Conservation (phyloP, 306 rosid species). For the Cotoneaster glaucophyllus region DNA sequence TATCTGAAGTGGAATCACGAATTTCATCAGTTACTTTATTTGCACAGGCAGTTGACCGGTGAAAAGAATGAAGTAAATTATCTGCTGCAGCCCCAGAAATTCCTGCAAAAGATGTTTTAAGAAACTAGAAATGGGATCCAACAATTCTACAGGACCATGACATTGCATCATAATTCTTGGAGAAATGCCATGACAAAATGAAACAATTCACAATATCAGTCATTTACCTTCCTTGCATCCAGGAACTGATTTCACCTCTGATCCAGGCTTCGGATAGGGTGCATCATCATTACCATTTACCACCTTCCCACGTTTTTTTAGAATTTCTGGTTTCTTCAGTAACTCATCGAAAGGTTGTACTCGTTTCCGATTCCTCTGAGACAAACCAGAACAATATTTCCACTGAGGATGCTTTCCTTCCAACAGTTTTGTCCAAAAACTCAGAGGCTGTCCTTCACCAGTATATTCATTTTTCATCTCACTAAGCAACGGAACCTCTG, state of each 20-base stretch:
- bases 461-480: conserved; percentile 33
- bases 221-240: conserved; percentile 54
- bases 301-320: conserved; percentile 59
- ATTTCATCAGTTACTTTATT: conserved; percentile 11
- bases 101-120: conserved; percentile 44
- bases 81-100: conserved; percentile 13
- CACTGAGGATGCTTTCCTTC: conserved; percentile 63
- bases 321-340: conserved; percentile 24
- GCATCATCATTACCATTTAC: conserved; percentile 25
- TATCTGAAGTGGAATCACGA: conserved; percentile 13
- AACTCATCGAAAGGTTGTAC: conserved; percentile 33
- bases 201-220: conserved; percentile 3
- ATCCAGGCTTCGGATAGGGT: conserved; percentile 33
- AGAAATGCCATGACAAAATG: conserved; percentile 3
- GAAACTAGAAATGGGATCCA: conserved; percentile 9
- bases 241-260: conserved; percentile 23
- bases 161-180: conserved; percentile 16
- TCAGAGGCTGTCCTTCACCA: conserved; percentile 43
- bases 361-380: conserved; percentile 71
- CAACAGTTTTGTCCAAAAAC: conserved; percentile 66
- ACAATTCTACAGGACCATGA: conserved; percentile 1
- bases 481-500: conserved; percentile 37
- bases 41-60: conserved; percentile 25
- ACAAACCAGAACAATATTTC: conserved; percentile 50
- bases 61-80: conserved; percentile 22